These are phyloP conservation scores for Elsinoe ampelina DNA, from an alignment of 2,329 filamentous ascomycete species.

Conservation along the genomic window DNA sequence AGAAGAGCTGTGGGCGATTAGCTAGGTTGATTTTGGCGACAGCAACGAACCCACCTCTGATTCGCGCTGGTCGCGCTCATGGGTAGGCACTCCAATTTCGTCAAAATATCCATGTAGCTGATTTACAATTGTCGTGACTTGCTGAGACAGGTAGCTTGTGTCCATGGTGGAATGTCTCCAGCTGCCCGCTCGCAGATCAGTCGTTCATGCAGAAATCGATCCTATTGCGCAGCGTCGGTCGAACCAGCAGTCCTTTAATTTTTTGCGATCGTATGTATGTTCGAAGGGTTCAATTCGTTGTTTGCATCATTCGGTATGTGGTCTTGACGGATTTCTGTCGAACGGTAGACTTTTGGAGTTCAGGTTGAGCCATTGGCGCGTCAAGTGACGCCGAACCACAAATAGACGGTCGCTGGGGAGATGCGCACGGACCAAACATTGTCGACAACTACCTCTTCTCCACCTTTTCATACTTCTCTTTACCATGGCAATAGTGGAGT, in stretches of 20 bases:
- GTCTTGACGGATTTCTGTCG: slow-evolving; percentile 10
- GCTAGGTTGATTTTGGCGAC: slow-evolving; percentile 8
- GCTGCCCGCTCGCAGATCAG: slow-evolving; percentile 20
- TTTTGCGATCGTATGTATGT: not conserved
- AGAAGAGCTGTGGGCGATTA: slow-evolving; percentile 60
- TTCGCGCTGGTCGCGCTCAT: slow-evolving; percentile 85
- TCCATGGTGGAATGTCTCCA: slow-evolving; percentile 53
- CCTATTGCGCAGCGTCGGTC: not conserved
- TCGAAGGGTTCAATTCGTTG: not conserved
- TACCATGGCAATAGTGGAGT: slow-evolving; percentile 9
- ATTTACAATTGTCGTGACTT: slow-evolving; percentile 87
- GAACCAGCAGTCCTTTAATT: not conserved
- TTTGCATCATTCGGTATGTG: slow-evolving; percentile 2
- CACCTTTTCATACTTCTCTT: not conserved
- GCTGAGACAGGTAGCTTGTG: slow-evolving; percentile 83
- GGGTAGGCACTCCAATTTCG: slow-evolving; percentile 87
- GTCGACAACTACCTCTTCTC: not conserved
- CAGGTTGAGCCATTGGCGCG: slow-evolving; percentile 2
- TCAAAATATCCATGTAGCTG: slow-evolving; percentile 93
- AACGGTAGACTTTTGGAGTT: slow-evolving; percentile 2
- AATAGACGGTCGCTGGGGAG: slow-evolving; percentile 7
- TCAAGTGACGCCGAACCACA: slow-evolving; percentile 6
- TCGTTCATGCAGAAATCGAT: not conserved
- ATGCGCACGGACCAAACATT: slow-evolving; percentile 1
- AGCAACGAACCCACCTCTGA: slow-evolving; percentile 57